phyloP scores from a whole-genome alignment of 2,329 filamentous ascomycete species.

The Stachybotrys chartarum region DNA sequence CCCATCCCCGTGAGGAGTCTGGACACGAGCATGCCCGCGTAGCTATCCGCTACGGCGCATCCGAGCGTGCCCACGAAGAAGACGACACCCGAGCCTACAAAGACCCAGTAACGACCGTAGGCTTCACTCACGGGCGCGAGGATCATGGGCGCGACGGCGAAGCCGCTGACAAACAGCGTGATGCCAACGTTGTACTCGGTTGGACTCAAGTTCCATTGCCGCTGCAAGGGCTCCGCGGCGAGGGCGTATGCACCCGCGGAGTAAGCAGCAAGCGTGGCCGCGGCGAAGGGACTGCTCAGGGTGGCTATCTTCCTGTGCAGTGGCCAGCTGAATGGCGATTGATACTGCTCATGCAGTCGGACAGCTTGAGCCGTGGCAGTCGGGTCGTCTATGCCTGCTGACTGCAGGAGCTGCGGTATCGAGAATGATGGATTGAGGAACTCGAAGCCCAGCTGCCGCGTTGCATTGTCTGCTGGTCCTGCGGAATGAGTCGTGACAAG shows the following conservation, averaged over 20 bases:
- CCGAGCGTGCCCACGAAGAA: conserved; percentile 37
- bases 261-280: conserved; percentile 57
- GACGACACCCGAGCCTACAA: conserved; percentile 19
- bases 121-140: conserved; percentile 62
- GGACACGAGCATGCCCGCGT: conserved; percentile 53
- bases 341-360: background rate
- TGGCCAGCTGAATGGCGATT: conserved; percentile 6
- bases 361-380: background rate
- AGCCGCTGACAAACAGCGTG: conserved; percentile 57
- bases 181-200: conserved; percentile 54
- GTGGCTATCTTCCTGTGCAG: conserved; percentile 9
- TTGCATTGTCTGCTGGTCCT: background rate
- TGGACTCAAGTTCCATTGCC: conserved; percentile 48
- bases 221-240: conserved; percentile 44
- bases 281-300: conserved; percentile 16
- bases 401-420: background rate
- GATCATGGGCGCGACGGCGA: conserved; percentile 60
- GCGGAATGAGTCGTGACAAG: background rate
- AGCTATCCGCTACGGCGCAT: conserved; percentile 51
- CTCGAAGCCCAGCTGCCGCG: background rate
- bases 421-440: background rate
- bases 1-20: conserved; percentile 57
- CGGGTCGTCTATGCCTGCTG: background rate
- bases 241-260: conserved; percentile 57
- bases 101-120: conserved; percentile 29